Percentiles rank a stretch among this genome's conserved stretches.
These are phyloP conservation scores for Phoenix dactylifera DNA, from an alignment of 176 grass and related monocot genomes.

Conservation along the genomic window DNA sequence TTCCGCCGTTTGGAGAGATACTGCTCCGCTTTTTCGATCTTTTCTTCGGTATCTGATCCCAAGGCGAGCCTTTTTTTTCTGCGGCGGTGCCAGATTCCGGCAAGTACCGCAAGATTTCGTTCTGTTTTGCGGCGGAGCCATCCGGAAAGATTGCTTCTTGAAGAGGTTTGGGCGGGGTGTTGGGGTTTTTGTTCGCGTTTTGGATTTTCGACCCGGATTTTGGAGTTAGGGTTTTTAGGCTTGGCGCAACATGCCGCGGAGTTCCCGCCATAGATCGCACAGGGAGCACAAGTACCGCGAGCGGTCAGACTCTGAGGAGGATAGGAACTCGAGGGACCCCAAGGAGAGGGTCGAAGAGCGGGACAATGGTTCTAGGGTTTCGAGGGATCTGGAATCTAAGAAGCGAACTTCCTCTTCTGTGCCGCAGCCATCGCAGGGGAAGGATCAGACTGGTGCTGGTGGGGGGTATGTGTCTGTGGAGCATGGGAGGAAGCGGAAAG, in stretches of 20 bases:
- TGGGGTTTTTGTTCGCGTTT: too few species aligned
- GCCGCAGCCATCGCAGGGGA: neutral
- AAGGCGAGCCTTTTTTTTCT: neutral
- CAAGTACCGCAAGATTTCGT: neutral
- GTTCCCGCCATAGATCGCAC: slow-evolving; percentile 5
- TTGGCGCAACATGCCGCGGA: slow-evolving; percentile 21
- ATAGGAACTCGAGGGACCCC: neutral
- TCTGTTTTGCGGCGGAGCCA: neutral
- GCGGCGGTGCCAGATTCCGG: neutral
- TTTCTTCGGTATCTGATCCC: too few species aligned
- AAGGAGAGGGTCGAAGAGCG: slow-evolving; percentile 2
- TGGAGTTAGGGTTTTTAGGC: slow-evolving; percentile 5
- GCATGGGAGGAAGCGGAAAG: neutral
- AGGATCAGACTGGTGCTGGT: neutral
- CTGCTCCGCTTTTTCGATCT: too few species aligned
- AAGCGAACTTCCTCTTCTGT: neutral
- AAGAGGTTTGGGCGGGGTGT: neutral
- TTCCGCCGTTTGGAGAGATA: too few species aligned
- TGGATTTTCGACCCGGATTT: too few species aligned
- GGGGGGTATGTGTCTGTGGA: neutral
- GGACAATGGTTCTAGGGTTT: neutral
- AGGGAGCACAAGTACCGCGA: slow-evolving; percentile 13
- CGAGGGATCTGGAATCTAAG: neutral
- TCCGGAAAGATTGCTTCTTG: neutral
- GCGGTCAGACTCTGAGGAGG: slow-evolving; percentile 21